Base-by-base conservation (phyloP, 2,329 filamentous ascomycete genomes). In the Fusarium humuli region DNA sequence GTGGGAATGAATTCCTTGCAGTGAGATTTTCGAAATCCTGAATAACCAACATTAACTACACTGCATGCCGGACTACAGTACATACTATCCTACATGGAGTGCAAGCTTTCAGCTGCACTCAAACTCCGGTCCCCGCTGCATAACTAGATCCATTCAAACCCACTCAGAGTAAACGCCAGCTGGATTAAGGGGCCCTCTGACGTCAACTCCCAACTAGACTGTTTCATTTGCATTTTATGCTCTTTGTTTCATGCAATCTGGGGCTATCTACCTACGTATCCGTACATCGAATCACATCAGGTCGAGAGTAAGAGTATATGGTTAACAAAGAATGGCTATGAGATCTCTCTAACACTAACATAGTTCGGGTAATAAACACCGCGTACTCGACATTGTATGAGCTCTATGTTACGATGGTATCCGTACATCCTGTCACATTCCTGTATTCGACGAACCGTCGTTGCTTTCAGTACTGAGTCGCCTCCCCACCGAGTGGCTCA, bases 401-500 rank as follows among this genome's bases (percentile, higher is more conserved):
- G 41, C 40, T 45, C 20, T 37, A 57, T 65, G 45, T 44, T 44
- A 37, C 18, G n/a, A 29, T 22, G 23, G 34, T 49, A 46, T 37
- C 34, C 34, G 37, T 27, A 44, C 30, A 55, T 46, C 20, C 46
- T 42, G 25, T 34, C 40, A 50, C 41, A 58, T 66, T 58, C 50
- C 65, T 54, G 14, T 45, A 41, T 30, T 53, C 40, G 23, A 53
- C 27, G 20, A 59, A 65, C 47, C 27, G 42, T 46, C 44, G 46
- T 48, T 57, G 53, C 34, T 59, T 66, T 42, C 30, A 22, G 53
- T 49, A 55, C 49, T 53, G 73, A 67, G 66, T 66, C 63, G 69
- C 66, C 74, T 76, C 73, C 74, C 60, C 74, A 76, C 73, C 74
- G 72, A 76, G 71, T 72, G 58, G 63, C 63, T 63, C 63, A 37